Percentiles rank a stretch among this genome's conserved stretches.
Evolutionary conservation across 495 filamentous ascomycete species (phyloP).

Genomic region (Talaromyces liani): DNA sequence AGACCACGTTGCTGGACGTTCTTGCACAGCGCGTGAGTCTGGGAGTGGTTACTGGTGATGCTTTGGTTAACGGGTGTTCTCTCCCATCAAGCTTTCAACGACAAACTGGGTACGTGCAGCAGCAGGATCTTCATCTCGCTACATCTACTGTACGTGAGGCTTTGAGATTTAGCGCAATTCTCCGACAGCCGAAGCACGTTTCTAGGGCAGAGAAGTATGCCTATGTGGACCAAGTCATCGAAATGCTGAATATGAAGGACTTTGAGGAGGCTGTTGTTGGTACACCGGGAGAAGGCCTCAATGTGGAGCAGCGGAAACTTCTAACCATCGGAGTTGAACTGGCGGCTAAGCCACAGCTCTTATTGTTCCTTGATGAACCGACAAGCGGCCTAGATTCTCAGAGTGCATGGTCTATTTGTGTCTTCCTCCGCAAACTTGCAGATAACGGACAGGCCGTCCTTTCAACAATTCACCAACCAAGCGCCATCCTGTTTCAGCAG

Average conservation of each 20-base stretch:
- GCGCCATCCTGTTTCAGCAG: conserved; percentile 76
- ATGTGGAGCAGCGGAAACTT: conserved; percentile 84
- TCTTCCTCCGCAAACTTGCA: conserved; percentile 79
- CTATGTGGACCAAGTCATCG: conserved; percentile 79
- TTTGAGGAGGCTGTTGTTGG: conserved; percentile 85
- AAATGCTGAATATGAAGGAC: conserved; percentile 72
- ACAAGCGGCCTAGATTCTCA: conserved; percentile 84
- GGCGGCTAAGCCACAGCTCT: conserved; percentile 75
- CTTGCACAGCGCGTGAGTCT: conserved; percentile 70
- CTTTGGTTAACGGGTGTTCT: conserved; percentile 62
- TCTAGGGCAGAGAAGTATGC: conserved; percentile 66
- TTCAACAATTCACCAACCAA: conserved; percentile 90
- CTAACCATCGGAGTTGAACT: conserved; percentile 88
- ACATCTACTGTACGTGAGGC: conserved; percentile 79
- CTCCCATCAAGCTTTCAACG: conserved; percentile 69
- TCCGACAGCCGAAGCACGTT: conserved; percentile 67
- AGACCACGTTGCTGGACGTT: conserved; percentile 77
- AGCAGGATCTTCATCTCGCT: conserved; percentile 73
- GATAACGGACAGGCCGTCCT: conserved; percentile 80
- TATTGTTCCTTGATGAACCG: conserved; percentile 87
- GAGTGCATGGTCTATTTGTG: conserved; percentile 80
- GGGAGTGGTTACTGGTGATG: conserved; percentile 68
- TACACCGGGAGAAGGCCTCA: conserved; percentile 65
- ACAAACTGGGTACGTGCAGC: conserved; percentile 74
- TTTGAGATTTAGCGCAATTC: conserved; percentile 71